A percentile compares a stretch with the other conserved stretches of the same genome.
Evolutionary conservation across 371 early-diverging fungal genomes (phyloP).

Genomic region (Mucor racemosus): DNA sequence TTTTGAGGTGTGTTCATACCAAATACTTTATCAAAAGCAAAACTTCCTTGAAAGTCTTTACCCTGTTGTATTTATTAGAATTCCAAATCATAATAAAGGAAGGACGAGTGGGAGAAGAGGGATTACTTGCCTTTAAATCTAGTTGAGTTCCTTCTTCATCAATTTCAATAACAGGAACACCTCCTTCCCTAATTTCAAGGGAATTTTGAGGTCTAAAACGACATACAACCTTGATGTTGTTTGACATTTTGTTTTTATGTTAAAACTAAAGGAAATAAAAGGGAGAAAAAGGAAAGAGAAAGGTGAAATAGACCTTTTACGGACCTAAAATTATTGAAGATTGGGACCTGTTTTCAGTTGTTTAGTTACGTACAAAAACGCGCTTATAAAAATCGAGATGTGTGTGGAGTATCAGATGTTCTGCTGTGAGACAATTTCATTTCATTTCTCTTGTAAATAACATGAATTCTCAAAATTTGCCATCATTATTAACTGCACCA

Average conservation of each 20-base stretch:
- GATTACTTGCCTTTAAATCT: slow-evolving; percentile 62
- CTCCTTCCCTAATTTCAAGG: slow-evolving; percentile 88
- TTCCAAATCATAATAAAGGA: not conserved
- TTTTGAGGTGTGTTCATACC: slow-evolving; percentile 82
- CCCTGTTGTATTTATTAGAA: slow-evolving; percentile 55
- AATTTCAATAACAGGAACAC: slow-evolving; percentile 81
- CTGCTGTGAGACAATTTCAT: slow-evolving; percentile 1
- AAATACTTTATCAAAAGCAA: slow-evolving; percentile 91
- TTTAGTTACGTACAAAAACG: not conserved
- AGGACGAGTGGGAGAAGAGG: too few species aligned
- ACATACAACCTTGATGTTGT: slow-evolving; percentile 96
- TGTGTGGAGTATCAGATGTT: not conserved
- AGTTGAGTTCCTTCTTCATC: slow-evolving; percentile 83
- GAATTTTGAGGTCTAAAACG: slow-evolving; percentile 96
- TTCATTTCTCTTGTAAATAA: not conserved
- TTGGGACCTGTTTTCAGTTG: too few species aligned
- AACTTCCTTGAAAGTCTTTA: slow-evolving; percentile 71
- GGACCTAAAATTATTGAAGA: too few species aligned
- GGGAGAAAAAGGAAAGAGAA: not conserved
- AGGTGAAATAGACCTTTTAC: not conserved
- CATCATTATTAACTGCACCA: slow-evolving; percentile 34
- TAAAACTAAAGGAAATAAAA: not conserved
- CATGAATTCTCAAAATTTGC: slow-evolving; percentile 6
- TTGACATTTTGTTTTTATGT: slow-evolving; percentile 46
- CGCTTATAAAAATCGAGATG: not conserved